Percentiles rank a stretch among this genome's conserved stretches.
Evolutionary conservation across 176 grass and related monocot species (phyloP).

Genomic region (Rhynchospora pubera): DNA sequence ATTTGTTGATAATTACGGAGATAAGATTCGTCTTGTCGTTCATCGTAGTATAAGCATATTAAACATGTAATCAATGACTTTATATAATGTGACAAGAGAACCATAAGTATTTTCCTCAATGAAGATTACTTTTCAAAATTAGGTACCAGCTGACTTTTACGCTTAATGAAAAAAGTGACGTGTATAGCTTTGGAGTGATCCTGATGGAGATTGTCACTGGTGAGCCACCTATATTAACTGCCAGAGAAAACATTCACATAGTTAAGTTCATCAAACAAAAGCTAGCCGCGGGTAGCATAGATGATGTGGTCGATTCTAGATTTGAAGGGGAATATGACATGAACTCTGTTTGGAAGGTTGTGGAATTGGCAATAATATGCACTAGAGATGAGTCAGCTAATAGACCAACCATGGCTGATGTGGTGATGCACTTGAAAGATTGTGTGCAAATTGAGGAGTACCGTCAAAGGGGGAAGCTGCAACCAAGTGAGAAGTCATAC

Average conservation of each 20-base stretch:
- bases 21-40: too few relatives aligned
- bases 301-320: slow-evolving; percentile 6
- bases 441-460: background rate
- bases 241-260: slow-evolving; percentile 1
- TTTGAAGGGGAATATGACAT: background rate
- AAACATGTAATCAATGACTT: too few relatives aligned
- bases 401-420: slow-evolving; percentile 18
- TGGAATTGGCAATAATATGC: slow-evolving; percentile 5
- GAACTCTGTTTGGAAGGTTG: background rate
- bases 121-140: background rate
- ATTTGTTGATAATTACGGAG: too few relatives aligned
- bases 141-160: background rate
- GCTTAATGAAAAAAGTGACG: slow-evolving; percentile 20
- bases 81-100: background rate
- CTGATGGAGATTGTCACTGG: slow-evolving; percentile 22
- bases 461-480: background rate
- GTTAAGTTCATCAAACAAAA: background rate
- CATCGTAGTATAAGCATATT: too few relatives aligned
- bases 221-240: background rate
- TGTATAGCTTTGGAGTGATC: slow-evolving; percentile 28
- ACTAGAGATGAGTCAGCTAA: background rate
- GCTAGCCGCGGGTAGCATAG: background rate
- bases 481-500: background rate
- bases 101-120: too few relatives aligned
- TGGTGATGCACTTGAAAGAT: slow-evolving; percentile 9